Base-by-base conservation (phyloP, 768 basidiomycete genomes). In the Rubroboletus pulcherrimus region DNA sequence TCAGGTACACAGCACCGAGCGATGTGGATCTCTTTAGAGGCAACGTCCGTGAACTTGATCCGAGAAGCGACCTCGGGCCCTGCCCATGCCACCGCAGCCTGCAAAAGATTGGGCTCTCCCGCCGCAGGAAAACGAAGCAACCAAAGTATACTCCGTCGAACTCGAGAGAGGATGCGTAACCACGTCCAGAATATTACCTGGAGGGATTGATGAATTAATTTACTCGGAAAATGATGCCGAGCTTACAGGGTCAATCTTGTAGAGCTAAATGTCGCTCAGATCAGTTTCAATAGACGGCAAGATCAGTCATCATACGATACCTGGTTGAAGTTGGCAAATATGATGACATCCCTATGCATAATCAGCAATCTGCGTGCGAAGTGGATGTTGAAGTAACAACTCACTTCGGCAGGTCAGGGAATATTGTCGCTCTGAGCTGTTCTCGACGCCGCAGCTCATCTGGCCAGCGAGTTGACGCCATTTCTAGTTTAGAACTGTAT, bases 291-390 rank as follows among this genome's bases (percentile, higher is more conserved):
- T 40, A 10, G 7, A 26, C 14, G 9, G 14, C 44, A 50, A 31
- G 31, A 44, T 50, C 44, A 53, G 30, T n/a, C 37, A 29, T 53
- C 62, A 37, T 51, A 46, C 43, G 21, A 21, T 59, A 78, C 78
- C 75, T 81, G 80, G 61, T 80, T 81, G 61, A 80, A 81, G 62
- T 81, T 81, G 48, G 78, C 78, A 56, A 81, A 80, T 54, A 81
- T 77, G 54, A 81, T 41, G 7, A 70, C 65, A 46, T 78, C 73
- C 51, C 77, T 78, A 49, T 2, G 3, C 24, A 44, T 49, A 10
- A 12, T 66, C 15, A 52, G 38, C n/a, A 19, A 49, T 49, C 40
- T 48, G 30, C 12, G 34, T 15, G 12, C 4, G 26, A 7, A 30
- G 9, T n/a, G 26, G 26, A n/a, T 33, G 30, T 40, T 3, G 26